phyloP scores from a whole-genome alignment of 352 stramenopile genomes.

The Pythium myriotylum region DNA sequence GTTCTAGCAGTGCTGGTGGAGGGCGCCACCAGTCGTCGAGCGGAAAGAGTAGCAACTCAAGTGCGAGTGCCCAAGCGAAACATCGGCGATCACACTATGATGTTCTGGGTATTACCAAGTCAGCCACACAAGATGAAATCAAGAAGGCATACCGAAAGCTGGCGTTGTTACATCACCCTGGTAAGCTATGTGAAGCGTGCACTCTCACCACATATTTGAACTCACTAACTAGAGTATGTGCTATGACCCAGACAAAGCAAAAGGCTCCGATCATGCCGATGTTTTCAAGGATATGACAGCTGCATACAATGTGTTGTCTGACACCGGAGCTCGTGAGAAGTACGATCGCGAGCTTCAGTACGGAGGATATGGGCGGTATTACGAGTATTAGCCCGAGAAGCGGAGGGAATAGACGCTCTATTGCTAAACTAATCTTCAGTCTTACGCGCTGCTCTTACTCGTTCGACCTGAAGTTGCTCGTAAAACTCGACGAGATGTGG shows the following conservation, averaged over 20 bases:
- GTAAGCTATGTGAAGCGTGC: constrained; percentile 30
- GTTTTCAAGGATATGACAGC: constrained; percentile 89
- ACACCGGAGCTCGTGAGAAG: constrained; percentile 47
- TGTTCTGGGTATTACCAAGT: constrained; percentile 64
- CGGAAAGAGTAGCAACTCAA: constrained; percentile 6
- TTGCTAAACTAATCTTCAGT: background rate
- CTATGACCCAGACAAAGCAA: constrained; percentile 64
- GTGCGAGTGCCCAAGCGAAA: constrained; percentile 2
- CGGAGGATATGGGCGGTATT: constrained; percentile 56
- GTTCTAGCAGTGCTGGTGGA: constrained; percentile 21
- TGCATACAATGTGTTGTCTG: constrained; percentile 83
- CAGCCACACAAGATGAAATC: constrained; percentile 68
- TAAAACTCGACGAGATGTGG: constrained; percentile 85
- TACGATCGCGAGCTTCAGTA: constrained; percentile 80
- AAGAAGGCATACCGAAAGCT: constrained; percentile 91
- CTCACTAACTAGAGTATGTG: too few species aligned
- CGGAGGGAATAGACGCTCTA: too few species aligned
- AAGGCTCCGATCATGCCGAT: constrained; percentile 54
- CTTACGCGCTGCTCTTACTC: background rate
- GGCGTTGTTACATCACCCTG: constrained; percentile 86
- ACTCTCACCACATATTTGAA: too few species aligned
- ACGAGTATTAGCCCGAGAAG: constrained; percentile 29
- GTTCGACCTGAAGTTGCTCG: constrained; percentile 41
- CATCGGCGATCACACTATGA: constrained; percentile 74
- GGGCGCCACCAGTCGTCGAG: constrained; percentile 30